These are phyloP conservation scores for Cryptococcus sp. DNA, from an alignment of 1,284 basidiomycete genomes.

Conservation along the genomic window DNA sequence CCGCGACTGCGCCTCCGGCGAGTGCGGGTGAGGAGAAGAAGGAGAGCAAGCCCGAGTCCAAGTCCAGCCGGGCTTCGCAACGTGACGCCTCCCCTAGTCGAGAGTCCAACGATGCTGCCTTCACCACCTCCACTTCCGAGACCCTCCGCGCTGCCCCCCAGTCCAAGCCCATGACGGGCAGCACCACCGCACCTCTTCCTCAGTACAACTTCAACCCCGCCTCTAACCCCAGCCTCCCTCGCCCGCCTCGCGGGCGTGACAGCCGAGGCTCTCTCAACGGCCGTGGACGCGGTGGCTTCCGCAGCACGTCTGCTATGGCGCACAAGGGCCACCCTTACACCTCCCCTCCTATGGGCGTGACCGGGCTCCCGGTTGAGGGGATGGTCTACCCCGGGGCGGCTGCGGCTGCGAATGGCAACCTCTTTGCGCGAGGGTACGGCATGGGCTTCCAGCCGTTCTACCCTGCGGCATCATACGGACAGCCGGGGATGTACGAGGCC, in stretches of 20 bases:
- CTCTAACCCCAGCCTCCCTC: constrained; percentile 18
- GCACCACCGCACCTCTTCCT: constrained; percentile 25
- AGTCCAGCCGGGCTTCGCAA: constrained; percentile 9
- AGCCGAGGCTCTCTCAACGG: constrained; percentile 31
- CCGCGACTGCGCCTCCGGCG: background rate
- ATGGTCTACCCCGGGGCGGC: constrained; percentile 7
- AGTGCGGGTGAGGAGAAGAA: constrained; percentile 10
- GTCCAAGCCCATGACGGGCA: constrained; percentile 13
- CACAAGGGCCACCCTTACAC: constrained; percentile 16
- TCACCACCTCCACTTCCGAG: background rate
- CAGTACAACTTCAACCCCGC: constrained; percentile 23
- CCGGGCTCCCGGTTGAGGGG: constrained; percentile 16
- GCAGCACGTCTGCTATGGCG: constrained; percentile 13
- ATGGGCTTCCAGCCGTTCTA: constrained; percentile 30
- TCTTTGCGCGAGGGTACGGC: constrained; percentile 25
- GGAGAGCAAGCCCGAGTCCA: constrained; percentile 13
- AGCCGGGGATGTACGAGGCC: constrained; percentile 24
- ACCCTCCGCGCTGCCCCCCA: constrained; percentile 1
- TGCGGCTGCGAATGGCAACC: constrained; percentile 15
- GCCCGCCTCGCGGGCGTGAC: constrained; percentile 26
- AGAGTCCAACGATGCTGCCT: no score
- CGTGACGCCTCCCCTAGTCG: background rate
- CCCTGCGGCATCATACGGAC: constrained; percentile 5
- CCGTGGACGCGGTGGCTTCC: constrained; percentile 29
- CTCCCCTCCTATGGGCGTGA: constrained; percentile 12